These are phyloP conservation scores for Beauveria brongniartii DNA, from an alignment of 2,329 filamentous ascomycete genomes.

Conservation along the genomic window DNA sequence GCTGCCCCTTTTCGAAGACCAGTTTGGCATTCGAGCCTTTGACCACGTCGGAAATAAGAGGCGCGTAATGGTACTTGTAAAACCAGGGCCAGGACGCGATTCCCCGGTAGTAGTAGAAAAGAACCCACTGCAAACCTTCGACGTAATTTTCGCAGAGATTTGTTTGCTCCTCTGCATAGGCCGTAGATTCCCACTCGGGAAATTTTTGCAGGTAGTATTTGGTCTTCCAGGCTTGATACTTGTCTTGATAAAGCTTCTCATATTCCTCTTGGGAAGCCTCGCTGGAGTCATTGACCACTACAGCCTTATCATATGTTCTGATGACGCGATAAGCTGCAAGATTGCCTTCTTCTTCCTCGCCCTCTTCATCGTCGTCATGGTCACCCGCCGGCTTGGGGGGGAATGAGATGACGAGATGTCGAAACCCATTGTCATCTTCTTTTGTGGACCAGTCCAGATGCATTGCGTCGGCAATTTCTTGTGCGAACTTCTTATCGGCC, in stretches of 20 bases:
- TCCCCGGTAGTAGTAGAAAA: constrained; percentile 96
- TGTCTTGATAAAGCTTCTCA: constrained; percentile 79
- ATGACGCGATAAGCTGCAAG: constrained; percentile 79
- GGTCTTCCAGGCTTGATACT: constrained; percentile 89
- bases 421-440: constrained; percentile 47
- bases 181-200: constrained; percentile 71
- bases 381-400: constrained; percentile 41
- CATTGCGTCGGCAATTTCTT: constrained; percentile 66
- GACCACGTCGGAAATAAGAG: constrained; percentile 93
- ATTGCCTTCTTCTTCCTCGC: constrained; percentile 64
- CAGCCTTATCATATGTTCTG: constrained; percentile 84
- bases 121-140: constrained; percentile 93
- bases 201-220: constrained; percentile 90
- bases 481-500: constrained; percentile 84
- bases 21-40: constrained; percentile 81
- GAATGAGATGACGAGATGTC: constrained; percentile 43
- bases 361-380: constrained; percentile 53
- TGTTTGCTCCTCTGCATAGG: constrained; percentile 65
- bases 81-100: constrained; percentile 99
- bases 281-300: constrained; percentile 69
- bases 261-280: constrained; percentile 74
- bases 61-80: constrained; percentile 93
- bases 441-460: constrained; percentile 50
- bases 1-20: constrained; percentile 88
- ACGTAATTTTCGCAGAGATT: constrained; percentile 93